Percentiles rank a stretch among this genome's conserved stretches.
These are phyloP conservation scores for Irpex sp. DNA, from an alignment of 1,284 basidiomycete genomes.

Conservation along the genomic window DNA sequence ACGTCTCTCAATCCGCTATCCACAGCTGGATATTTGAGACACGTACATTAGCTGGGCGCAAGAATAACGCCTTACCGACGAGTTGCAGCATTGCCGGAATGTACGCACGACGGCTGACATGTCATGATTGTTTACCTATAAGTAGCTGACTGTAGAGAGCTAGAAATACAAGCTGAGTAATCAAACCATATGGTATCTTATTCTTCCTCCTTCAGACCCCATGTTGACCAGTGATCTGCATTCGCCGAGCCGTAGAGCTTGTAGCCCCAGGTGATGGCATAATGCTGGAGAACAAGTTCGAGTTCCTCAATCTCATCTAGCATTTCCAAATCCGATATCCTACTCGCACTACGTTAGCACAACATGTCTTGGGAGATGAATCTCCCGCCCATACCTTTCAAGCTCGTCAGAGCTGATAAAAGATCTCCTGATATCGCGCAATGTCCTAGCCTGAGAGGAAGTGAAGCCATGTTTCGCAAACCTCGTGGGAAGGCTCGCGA, in stretches of 20 bases:
- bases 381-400: slow-evolving; percentile 44
- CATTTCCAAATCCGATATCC: slow-evolving; percentile 74
- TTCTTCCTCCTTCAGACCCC: slow-evolving; percentile 1
- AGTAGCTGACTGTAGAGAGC: neutral
- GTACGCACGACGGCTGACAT: neutral
- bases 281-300: slow-evolving; percentile 81
- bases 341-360: slow-evolving; percentile 23
- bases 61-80: neutral
- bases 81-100: neutral
- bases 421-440: slow-evolving; percentile 61
- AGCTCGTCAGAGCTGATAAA: slow-evolving; percentile 54
- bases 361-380: neutral
- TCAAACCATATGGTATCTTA: neutral
- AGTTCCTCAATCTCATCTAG: slow-evolving; percentile 92
- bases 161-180: slow-evolving; percentile 1
- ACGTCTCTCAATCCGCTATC: neutral
- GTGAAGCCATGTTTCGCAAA: slow-evolving; percentile 57
- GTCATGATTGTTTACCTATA: neutral
- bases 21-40: neutral
- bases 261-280: slow-evolving; percentile 78
- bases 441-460: slow-evolving; percentile 48
- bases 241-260: slow-evolving; percentile 12
- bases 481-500: slow-evolving; percentile 55
- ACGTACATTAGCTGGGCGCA: neutral
- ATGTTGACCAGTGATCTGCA: neutral